A percentile compares a stretch with the other conserved stretches of the same genome.
phyloP scores from a whole-genome alignment of 225 moss, liverwort and hornwort genomes.

The Marchantia polymorpha region DNA sequence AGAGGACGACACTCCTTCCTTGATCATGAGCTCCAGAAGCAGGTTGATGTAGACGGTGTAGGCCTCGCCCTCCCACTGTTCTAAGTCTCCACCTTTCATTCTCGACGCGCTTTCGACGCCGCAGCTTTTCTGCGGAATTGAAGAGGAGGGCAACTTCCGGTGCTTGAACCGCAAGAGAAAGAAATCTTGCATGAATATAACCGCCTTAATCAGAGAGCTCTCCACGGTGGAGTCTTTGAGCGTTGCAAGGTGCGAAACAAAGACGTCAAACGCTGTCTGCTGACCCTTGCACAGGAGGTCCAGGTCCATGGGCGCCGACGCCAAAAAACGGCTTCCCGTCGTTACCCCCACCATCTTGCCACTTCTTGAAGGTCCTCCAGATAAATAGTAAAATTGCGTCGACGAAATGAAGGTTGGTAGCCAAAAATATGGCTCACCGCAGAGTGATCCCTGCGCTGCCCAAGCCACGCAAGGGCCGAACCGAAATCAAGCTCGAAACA shows the following conservation, averaged over 20 bases:
- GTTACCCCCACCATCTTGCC: conserved; percentile 22
- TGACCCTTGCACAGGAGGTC: not conserved
- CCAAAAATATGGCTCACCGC: not conserved
- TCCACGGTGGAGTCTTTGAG: conserved; percentile 13
- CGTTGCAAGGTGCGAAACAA: not conserved
- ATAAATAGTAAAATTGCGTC: not conserved
- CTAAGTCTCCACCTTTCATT: not conserved
- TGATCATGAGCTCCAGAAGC: conserved; percentile 13
- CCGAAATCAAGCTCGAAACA: not conserved
- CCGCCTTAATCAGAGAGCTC: not conserved
- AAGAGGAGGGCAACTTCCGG: not conserved
- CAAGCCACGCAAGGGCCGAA: conserved; percentile 4
- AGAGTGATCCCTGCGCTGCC: not conserved
- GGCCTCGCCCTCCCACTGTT: not conserved
- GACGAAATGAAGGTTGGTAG: not conserved
- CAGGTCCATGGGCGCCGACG: conserved; percentile 10
- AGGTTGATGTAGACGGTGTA: conserved; percentile 9
- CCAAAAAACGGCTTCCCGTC: conserved; percentile 15
- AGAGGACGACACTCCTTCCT: conserved; percentile 1
- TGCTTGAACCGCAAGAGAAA: not conserved
- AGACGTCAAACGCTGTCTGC: not conserved
- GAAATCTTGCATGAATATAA: conserved; percentile 11
- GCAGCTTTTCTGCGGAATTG: conserved; percentile 4
- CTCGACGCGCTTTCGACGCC: conserved; percentile 1
- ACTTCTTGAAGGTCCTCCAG: not conserved